Percentiles rank a stretch among this genome's conserved stretches.
These are phyloP conservation scores for Mycena floridula DNA, from an alignment of 768 basidiomycete genomes.

Conservation along the genomic window DNA sequence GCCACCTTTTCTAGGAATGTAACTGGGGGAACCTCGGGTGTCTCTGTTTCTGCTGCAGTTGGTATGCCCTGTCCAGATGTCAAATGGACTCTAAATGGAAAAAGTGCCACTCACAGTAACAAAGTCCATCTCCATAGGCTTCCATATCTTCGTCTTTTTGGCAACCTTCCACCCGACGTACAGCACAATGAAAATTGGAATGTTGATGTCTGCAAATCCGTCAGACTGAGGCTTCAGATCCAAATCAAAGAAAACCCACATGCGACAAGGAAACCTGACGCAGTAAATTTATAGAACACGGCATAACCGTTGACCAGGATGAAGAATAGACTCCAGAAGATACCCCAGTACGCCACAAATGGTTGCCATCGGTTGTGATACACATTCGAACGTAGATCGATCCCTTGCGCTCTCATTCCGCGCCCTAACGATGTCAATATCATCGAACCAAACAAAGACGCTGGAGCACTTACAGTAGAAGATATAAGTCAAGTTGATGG, in stretches of 20 bases:
- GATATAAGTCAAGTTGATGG: constrained; percentile 67
- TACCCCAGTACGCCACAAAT: constrained; percentile 63
- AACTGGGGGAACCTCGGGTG: constrained; percentile 44
- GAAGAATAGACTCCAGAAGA: constrained; percentile 58
- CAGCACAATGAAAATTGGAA: constrained; percentile 36
- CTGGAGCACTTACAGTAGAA: constrained; percentile 49
- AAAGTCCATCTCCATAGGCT: constrained; percentile 63
- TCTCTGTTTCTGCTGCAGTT: constrained; percentile 61
- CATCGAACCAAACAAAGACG: not conserved
- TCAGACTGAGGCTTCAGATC: too few species aligned
- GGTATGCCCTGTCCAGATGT: constrained; percentile 48
- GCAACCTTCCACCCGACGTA: constrained; percentile 38
- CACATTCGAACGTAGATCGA: constrained; percentile 52
- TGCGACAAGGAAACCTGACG: constrained; percentile 42
- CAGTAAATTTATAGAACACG: constrained; percentile 61
- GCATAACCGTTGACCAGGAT: constrained; percentile 46
- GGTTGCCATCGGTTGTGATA: constrained; percentile 63
- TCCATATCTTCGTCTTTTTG: constrained; percentile 45
- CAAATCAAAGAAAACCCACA: constrained; percentile 32
- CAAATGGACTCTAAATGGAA: not conserved
- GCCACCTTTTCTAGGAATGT: too few species aligned
- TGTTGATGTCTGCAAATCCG: constrained; percentile 34
- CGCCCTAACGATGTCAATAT: constrained; percentile 32
- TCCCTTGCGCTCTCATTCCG: constrained; percentile 60
- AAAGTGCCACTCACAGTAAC: constrained; percentile 42